Evolutionary conservation across 768 basidiomycete genomes (phyloP).

Genomic region (Leccinum sublutescens): DNA sequence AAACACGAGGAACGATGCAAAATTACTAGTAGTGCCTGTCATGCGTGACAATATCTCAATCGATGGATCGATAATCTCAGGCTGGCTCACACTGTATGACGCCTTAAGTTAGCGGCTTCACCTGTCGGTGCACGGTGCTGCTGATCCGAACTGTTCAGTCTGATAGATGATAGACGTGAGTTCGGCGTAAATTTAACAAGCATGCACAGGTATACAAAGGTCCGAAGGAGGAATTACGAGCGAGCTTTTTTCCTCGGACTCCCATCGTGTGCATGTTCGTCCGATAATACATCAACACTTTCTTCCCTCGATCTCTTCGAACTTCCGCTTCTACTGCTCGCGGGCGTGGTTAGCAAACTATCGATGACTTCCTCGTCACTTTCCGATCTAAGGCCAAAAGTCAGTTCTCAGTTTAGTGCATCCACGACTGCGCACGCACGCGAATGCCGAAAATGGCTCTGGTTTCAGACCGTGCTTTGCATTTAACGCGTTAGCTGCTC

Average conservation of each 20-base stretch:
- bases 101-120: not conserved
- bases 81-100: not conserved
- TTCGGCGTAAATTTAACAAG: conserved; percentile 1
- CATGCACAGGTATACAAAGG: not conserved
- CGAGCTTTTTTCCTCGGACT: conserved; percentile 16
- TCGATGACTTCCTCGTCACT: conserved; percentile 25
- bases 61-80: conserved; percentile 3
- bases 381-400: conserved; percentile 13
- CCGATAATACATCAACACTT: not conserved
- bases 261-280: not conserved
- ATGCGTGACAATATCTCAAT: not conserved
- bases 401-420: not conserved
- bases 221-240: conserved; percentile 2
- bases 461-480: conserved; percentile 8
- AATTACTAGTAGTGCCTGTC: not conserved
- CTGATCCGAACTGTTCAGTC: not conserved
- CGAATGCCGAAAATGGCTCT: conserved; percentile 21
- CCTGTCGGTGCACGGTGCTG: not conserved
- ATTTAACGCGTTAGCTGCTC: conserved; percentile 15
- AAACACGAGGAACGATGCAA: conserved; percentile 66
- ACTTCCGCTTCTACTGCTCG: conserved; percentile 14
- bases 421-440: conserved; percentile 17
- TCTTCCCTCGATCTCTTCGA: conserved; percentile 18
- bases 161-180: not conserved
- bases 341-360: conserved; percentile 27